Base-by-base conservation (phyloP, 1,284 basidiomycete species). In the Ceratobasidium papillatum region DNA sequence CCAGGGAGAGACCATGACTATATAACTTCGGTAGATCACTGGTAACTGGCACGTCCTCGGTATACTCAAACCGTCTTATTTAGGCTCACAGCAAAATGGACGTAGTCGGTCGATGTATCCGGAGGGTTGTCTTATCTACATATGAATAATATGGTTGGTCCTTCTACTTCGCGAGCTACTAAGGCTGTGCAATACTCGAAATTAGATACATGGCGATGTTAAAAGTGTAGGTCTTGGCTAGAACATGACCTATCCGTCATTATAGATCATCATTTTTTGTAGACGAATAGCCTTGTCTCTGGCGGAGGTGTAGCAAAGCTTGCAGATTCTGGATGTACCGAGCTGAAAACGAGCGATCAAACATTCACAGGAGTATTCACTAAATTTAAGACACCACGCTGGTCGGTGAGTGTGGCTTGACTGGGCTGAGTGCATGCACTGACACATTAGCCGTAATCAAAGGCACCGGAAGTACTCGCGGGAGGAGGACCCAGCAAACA, bases 201-300 rank as follows among this genome's bases (percentile, higher is more conserved):
- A n/a, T 32, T 19, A 61, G 58, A 61, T 41, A n/a, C 58, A 61
- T 36, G 58, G 58, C 9, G 58, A 61, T 27, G 25, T 61, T 12
- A 61, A 61, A 43, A 43, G 58, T n/a, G 58, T 61, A 43, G 9
- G 34, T 30, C 3, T 36, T n/a, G 41, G 17, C 41, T 43, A 43
- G 8, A 43, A 43, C 41, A 7, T 43, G 41, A 7, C 8, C 8
- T 51, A 25, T 19, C 4, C 3, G 27, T 3, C 8, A 3, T 25
- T 51, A 11, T 51, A 2, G n/a, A 3, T 19, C 3, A 51, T 22
- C 2, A 8, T 51, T 17, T 19, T 3, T 11, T 25, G n/a, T 51
- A 58, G 54, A 22, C 25, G n/a, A 58, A 58, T 30, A 14, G 30
- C 9, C 27, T 58, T 5, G 54, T 58, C 9, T 58, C 54, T 1